phyloP scores from a whole-genome alignment of 495 filamentous ascomycete genomes.

The Oidiodendron maius region DNA sequence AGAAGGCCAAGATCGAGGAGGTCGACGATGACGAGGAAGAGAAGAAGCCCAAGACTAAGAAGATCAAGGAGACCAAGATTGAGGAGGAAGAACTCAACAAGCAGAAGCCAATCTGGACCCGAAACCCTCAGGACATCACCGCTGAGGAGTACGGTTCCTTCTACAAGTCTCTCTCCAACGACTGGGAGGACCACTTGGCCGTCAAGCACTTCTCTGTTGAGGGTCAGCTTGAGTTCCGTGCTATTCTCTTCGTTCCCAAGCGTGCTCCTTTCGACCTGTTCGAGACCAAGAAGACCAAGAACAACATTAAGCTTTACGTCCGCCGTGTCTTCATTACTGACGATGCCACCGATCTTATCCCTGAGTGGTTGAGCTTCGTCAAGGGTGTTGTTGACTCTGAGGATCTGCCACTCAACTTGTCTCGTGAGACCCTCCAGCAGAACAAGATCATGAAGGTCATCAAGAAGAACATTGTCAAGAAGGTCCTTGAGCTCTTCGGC shows the following conservation, averaged over 20 bases:
- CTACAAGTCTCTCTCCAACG: constrained; percentile 99
- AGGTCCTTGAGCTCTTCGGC: constrained; percentile 96
- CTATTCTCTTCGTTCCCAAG: constrained; percentile 99
- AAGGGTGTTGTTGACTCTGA: constrained; percentile 99
- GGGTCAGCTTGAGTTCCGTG: constrained; percentile 99
- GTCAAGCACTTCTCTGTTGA: constrained; percentile 99
- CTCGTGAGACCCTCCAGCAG: constrained; percentile 99
- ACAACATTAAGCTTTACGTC: constrained; percentile 99
- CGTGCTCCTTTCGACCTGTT: constrained; percentile 99
- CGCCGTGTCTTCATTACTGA: constrained; percentile 99
- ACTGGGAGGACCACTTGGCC: constrained; percentile 98
- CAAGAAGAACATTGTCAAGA: constrained; percentile 99
- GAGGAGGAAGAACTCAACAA: constrained; percentile 99
- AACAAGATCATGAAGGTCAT: constrained; percentile 99
- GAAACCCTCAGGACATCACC: constrained; percentile 92
- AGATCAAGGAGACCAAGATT: constrained; percentile 95
- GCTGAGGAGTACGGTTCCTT: constrained; percentile 96
- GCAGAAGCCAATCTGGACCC: constrained; percentile 99
- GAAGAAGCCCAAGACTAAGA: constrained; percentile 96
- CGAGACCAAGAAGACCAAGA: constrained; percentile 99
- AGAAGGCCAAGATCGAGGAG: constrained; percentile 82
- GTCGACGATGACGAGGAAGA: constrained; percentile 81
- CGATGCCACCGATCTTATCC: constrained; percentile 97
- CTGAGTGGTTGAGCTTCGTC: constrained; percentile 98
- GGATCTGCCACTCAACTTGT: constrained; percentile 97